Evolutionary conservation across 345 rosid genomes (phyloP).

Genomic region (Murraya koenigii): DNA sequence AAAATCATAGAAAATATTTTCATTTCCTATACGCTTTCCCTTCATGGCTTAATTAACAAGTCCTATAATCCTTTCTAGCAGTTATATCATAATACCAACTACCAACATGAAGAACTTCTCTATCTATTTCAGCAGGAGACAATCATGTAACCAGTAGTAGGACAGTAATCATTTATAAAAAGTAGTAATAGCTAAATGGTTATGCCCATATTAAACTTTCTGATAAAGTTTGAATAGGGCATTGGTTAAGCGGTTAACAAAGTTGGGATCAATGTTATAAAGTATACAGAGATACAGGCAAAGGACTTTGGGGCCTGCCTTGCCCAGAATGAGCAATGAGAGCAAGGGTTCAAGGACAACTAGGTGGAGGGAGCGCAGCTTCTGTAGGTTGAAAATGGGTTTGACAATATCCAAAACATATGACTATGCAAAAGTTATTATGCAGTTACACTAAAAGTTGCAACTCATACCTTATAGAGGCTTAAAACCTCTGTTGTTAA

Average conservation of each 20-base stretch:
- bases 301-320: background rate
- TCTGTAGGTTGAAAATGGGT: background rate
- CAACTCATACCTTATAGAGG: constrained; percentile 69
- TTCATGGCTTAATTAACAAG: background rate
- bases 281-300: background rate
- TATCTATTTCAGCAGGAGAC: background rate
- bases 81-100: background rate
- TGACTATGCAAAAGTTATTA: background rate
- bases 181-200: background rate
- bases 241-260: background rate
- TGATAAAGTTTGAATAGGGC: background rate
- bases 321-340: background rate
- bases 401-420: background rate
- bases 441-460: background rate
- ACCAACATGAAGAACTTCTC: background rate
- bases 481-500: constrained; percentile 76
- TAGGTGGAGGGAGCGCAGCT: background rate
- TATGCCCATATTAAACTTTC: background rate
- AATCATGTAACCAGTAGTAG: background rate
- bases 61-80: background rate
- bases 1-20: background rate
- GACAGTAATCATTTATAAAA: background rate
- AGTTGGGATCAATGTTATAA: background rate
- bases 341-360: background rate
- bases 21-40: background rate